Base-by-base conservation (phyloP, 2,329 filamentous ascomycete genomes). In the Teratosphaeria pseudoeucalypti region DNA sequence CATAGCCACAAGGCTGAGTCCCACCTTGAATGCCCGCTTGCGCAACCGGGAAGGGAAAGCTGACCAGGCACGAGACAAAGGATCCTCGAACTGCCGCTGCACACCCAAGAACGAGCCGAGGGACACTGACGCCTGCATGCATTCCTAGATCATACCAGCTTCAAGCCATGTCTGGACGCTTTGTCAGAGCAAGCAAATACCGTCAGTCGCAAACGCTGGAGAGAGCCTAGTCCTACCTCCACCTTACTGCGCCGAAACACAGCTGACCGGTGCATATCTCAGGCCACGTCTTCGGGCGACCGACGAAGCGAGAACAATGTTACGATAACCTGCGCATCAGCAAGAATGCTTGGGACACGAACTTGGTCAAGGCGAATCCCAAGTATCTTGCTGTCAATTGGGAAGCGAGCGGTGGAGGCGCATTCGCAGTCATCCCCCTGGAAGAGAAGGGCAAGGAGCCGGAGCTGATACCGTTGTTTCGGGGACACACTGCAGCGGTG, bases 271-370 rank as follows among this genome's bases (percentile, higher is more conserved):
- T 59, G 76, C n/a, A n/a, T 6, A 19, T 23, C 9, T 10, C 9
- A 96, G 92, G 92, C 82, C 94, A 99, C 82, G 89, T 99, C 79
- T 99, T 96, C 80, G 94, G 94, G 74, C 94, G 95, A 78, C 80
- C 90, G 64, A 95, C 92, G 66, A 87, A 90, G 77, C 96, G 96
- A 84, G 94, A 99, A 76, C 89, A 90, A 83, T 96, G 92, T 81
- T 99, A 97, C 79, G 94, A 99, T 77, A 97, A 97, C 77, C 81
- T 99, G 68, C 90, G 90, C 74, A 90, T 99, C 76, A 96, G 91
- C 72, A 90, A 88, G 77, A 99, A 99, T 85, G 94, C 94, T 59
- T 99, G 94, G 94, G 94, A 99, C 76, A 96, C 92, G 71, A 99
- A 99, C 79, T 80, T 99, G 72, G 84, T 97, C 78, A 97, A 97